Evolutionary conservation across 352 stramenopile genomes (phyloP), one percentile per base, ranked within the genome.

Genomic region (Pythium aquatile): DNA sequence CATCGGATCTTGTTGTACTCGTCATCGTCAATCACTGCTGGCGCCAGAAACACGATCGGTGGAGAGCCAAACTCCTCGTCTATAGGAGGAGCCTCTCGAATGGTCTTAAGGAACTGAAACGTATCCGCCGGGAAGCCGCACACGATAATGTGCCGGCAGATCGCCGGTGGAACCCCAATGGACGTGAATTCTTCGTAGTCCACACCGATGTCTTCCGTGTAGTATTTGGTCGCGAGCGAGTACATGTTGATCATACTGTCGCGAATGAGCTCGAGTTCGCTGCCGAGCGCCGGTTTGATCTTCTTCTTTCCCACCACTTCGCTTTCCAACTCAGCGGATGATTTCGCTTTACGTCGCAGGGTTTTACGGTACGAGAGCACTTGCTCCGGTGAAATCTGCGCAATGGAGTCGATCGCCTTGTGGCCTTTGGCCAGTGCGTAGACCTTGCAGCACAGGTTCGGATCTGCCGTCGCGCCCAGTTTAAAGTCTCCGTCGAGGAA

Each of bases 401-500:
- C 65, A 28, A 91, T 72, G 14, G 70, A 64, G 61, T 90, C 82
- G 16, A 93, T 76, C 0, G 79, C 75, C 5, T 66, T 75, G 8
- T 87, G 59, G 3, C 73, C 71, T 52, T 88, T 87, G 10, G 83
- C 82, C 39, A 93, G 80, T 2, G 78, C 81, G 52, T 90, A 93
- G 20, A 93, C 77, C 40, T 91, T 93, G 68, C 85, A 91, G 63
- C 85, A 93, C 44, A 90, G 32, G 42, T 88, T 91, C 5, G 85
- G 85, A 37, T 93, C 85, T 1, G 85, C 81, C 0, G 81, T 90
- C 1, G 69, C 79, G 2, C 85, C 85, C 7, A 93, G 64, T 59
- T 93, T 93, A 65, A 91, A 93, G 13, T 90, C 81, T 68, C 87
- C 82, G 49, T 91, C 83, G 11, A 90, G 76, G 28, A 91, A 85